Base-by-base conservation (phyloP, 169 alveolate species). In the Plasmodium inui region DNA sequence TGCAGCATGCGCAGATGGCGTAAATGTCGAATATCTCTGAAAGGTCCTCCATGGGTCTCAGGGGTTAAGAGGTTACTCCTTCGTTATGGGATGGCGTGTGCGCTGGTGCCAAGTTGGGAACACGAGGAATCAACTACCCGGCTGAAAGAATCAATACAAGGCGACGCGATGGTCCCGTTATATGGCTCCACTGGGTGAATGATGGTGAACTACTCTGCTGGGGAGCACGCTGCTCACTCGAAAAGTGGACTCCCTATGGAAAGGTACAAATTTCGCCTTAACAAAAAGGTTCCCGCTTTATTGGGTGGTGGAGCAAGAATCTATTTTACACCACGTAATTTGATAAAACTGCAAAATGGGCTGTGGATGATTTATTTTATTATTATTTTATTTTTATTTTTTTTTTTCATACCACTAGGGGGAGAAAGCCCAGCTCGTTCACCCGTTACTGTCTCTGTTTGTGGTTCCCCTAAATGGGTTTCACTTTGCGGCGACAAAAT, bases 1-100 rank as follows among this genome's bases (percentile, higher is more conserved):
- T 90, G 74, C 95, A 90, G 57, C 95, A 79, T 5, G 92, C 95
- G 28, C 95, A 90, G 17, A 90, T 90, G 28, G 92, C 95, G 57
- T 79, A 81, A 67, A 90, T 90, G 34, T 90, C 95, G 82, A 81
- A 90, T 46, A 81, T 7, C n/a, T 79, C 85, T 7, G 85, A 39
- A 14, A 85, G 28, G 19, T 85, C 85, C 41, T 74, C 73, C 93
- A 85, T 85, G 10, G 34, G 19, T 34, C 14, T 61, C 26, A 78
- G 30, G 37, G n/a, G 17, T 50, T 50, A 14, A 50, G 10, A 2
- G 61, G 61, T 50, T 50, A 50, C 22, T 50, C 61, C 10, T 17
- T 50, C 12, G 61, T 50, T 50, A 50, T 50, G 61, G 12, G 19
- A 12, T 17, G 26, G 17, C 2, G 22, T 50, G 9, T 12, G 61